These are phyloP conservation scores for Phytophthora ohioensis DNA, from an alignment of 352 stramenopile species.

Conservation along the genomic window DNA sequence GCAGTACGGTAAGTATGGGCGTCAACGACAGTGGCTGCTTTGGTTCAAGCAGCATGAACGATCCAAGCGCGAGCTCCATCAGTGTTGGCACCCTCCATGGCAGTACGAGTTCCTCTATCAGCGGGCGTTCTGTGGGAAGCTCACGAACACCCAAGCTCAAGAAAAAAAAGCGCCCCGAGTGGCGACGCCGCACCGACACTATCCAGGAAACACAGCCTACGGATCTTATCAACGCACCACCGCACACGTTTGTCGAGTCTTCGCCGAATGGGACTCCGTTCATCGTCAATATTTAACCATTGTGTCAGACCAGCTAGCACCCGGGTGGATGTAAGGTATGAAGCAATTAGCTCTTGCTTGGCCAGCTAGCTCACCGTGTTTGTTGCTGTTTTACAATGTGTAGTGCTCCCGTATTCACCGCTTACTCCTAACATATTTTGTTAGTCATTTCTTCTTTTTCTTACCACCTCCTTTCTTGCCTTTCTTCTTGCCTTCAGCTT, in stretches of 20 bases:
- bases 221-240: slow-evolving; percentile 39
- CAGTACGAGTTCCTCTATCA: slow-evolving; percentile 30
- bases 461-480: slow-evolving; percentile 75
- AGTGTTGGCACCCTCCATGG: slow-evolving; percentile 35
- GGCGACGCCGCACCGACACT: slow-evolving; percentile 47
- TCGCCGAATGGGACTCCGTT: slow-evolving; percentile 63
- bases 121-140: slow-evolving; percentile 25
- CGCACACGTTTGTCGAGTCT: slow-evolving; percentile 51
- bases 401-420: slow-evolving; percentile 29
- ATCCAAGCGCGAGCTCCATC: slow-evolving; percentile 25
- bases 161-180: slow-evolving; percentile 49
- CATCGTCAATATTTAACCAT: slow-evolving; percentile 68
- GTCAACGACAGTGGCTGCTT: slow-evolving; percentile 40
- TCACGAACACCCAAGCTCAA: slow-evolving; percentile 39
- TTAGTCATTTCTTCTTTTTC: slow-evolving; percentile 65
- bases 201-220: slow-evolving; percentile 48
- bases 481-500: slow-evolving; percentile 83
- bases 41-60: slow-evolving; percentile 20
- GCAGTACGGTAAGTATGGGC: slow-evolving; percentile 42
- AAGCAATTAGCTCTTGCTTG: slow-evolving; percentile 26
- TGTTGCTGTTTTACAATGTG: slow-evolving; percentile 39
- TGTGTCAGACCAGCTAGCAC: slow-evolving; percentile 12
- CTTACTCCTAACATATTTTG: slow-evolving; percentile 12
- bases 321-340: slow-evolving; percentile 36
- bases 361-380: slow-evolving; percentile 27